Conservation (phyloP, 768 basidiomycete species). For the Cubamyces sp. region DNA sequence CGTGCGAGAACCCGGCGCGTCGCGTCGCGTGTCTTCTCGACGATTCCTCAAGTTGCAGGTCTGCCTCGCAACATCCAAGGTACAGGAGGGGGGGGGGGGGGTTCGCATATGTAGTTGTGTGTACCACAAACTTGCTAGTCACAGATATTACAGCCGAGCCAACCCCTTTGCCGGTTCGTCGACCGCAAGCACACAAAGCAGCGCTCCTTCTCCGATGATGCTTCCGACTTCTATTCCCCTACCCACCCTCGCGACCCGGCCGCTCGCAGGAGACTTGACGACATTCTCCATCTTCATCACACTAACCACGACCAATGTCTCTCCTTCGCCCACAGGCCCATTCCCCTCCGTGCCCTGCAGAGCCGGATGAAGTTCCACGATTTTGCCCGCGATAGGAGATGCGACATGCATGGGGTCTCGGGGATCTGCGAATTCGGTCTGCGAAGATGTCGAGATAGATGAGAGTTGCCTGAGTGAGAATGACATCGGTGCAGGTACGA, state of each 20-base stretch:
- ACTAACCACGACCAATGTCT: conserved; percentile 15
- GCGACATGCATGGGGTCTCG: conserved; percentile 14
- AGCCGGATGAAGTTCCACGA: conserved; percentile 25
- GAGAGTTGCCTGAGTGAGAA: conserved; percentile 19
- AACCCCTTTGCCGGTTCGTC: not conserved
- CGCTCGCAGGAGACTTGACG: conserved; percentile 11
- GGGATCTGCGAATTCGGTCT: conserved; percentile 20
- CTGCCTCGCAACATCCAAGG: no score
- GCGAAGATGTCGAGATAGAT: conserved; percentile 2
- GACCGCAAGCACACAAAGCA: conserved; percentile 15
- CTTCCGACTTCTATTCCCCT: conserved; percentile 19
- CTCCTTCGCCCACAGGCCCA: conserved; percentile 5
- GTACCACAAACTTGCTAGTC: not conserved
- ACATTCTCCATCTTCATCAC: conserved; percentile 29
- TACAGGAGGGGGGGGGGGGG: no score
- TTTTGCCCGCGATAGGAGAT: conserved; percentile 23
- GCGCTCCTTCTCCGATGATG: conserved; percentile 16
- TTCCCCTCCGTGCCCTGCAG: not conserved
- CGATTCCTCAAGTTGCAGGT: not conserved
- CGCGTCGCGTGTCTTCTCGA: conserved; percentile 23
- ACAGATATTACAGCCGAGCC: conserved; percentile 6
- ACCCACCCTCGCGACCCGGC: conserved; percentile 12
- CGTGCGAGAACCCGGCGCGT: conserved; percentile 14
- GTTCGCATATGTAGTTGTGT: no score
- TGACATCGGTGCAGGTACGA: conserved; percentile 14